Evolutionary conservation across 441 rosid species (phyloP), one percentile per base, ranked within the genome.

Genomic region (Pelargonium citronellum): DNA sequence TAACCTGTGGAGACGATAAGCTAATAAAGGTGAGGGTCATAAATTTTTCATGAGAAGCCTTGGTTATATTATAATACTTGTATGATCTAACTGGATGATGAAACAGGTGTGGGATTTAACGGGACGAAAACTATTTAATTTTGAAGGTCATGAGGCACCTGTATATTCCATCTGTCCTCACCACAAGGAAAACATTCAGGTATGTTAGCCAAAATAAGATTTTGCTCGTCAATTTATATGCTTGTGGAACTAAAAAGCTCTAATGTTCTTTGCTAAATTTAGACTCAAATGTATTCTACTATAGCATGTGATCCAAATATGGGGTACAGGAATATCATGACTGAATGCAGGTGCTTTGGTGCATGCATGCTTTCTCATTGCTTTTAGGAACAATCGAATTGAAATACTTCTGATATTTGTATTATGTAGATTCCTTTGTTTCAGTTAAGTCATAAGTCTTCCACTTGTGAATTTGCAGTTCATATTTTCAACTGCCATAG

Each of bases 1-100:
- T 94, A 70, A 91, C 96, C 30, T 94, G 98, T 80, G 97, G 96
- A 81, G 95, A 91, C 70, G 98, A 94, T 75, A 91, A 86, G 77
- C 77, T 86, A 70, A 87, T 93, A 77, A 93, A 91, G 92, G 98
- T 88, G 62, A 77, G 77, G 64, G 5, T 58, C 66, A 47, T n/a
- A 8, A 37, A 37, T 37, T 74, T 64, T 37, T 79, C 20, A 39
- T 60, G 27, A 44, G 53, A 16, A 37, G 73, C 53, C 64, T 27
- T 17, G 51, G 58, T 20, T 65, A 64, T 64, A 67, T 66, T 76
- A 60, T 64, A 24, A 2, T 72, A 70, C 69, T 17, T 57, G 17
- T 9, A 57, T 57, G 62, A 57, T 57, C 62, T 57, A 57, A 69
- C 60, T 60, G 53, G 13, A 63, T 30, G 17, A 69, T 69, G 74